These are phyloP conservation scores for Russula sp. DNA, from an alignment of 768 basidiomycete genomes.

Conservation along the genomic window DNA sequence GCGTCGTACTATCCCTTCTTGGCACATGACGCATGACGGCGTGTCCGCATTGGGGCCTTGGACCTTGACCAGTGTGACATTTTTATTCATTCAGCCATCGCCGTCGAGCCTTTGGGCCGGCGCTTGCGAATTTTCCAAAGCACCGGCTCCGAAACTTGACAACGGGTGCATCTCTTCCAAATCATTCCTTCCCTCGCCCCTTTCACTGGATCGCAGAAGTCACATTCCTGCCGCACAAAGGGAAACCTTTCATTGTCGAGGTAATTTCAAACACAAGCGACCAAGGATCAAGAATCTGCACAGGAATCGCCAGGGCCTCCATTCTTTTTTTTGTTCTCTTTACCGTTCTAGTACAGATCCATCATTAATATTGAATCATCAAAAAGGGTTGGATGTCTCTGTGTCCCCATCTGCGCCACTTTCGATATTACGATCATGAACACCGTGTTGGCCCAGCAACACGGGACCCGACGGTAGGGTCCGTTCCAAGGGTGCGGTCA, in stretches of 20 bases:
- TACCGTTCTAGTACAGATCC: not conserved
- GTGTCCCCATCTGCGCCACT: not conserved
- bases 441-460: not conserved
- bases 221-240: not conserved
- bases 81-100: not conserved
- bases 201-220: not conserved
- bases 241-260: not conserved
- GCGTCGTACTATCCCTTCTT: not conserved
- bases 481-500: not conserved
- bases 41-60: not conserved
- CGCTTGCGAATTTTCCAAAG: not conserved
- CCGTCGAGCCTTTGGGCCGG: not conserved
- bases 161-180: conserved; percentile 2
- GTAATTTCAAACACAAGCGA: not conserved
- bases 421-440: conserved; percentile 2
- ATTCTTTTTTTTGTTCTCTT: not conserved
- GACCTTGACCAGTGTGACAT: not conserved
- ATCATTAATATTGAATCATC: not conserved
- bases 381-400: not conserved
- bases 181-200: not conserved
- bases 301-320: not conserved
- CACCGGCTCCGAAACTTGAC: conserved; percentile 11
- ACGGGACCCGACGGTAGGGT: not conserved
- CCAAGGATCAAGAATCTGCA: not conserved
- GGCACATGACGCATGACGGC: conserved; percentile 1